Conservation (phyloP, 805 yeast species). For the Pichia nanzhaoensis region DNA sequence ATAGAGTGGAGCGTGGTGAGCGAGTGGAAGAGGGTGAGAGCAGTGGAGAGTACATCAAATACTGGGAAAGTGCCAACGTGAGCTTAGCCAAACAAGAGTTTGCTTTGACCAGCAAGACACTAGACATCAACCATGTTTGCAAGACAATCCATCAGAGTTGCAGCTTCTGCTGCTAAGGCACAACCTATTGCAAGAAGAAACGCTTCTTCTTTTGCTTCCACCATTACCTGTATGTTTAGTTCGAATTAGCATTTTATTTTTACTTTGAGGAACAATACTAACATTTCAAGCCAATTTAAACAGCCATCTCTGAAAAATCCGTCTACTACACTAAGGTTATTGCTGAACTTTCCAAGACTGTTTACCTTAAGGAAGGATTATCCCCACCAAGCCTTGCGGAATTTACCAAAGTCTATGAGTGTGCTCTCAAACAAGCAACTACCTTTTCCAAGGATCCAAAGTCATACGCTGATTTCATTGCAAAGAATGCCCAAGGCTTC, state of each 20-base stretch:
- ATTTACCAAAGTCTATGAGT: constrained; percentile 66
- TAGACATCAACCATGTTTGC: constrained; percentile 24
- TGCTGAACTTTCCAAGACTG: constrained; percentile 54
- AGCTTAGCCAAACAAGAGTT: too few species aligned
- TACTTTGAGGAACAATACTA: constrained; percentile 12
- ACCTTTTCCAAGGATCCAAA: constrained; percentile 53
- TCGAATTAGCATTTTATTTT: background rate
- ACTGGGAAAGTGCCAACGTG: too few species aligned
- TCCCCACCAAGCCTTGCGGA: constrained; percentile 82
- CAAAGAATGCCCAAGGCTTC: constrained; percentile 33
- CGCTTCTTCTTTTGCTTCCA: constrained; percentile 32
- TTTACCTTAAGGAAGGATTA: constrained; percentile 86
- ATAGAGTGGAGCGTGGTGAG: too few species aligned
- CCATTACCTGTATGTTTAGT: constrained; percentile 1
- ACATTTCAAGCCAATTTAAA: constrained; percentile 26
- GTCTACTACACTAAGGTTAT: constrained; percentile 71
- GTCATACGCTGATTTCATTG: constrained; percentile 41
- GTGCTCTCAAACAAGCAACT: constrained; percentile 40
- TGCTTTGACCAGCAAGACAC: too few species aligned
- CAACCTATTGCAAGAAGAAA: constrained; percentile 31
- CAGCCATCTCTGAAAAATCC: constrained; percentile 42
- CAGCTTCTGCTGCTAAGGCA: constrained; percentile 22
- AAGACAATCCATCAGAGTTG: constrained; percentile 28
- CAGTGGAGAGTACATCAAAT: too few species aligned
- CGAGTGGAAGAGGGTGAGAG: too few species aligned